Evolutionary conservation across 441 rosid genomes (phyloP).

Genomic region (Breynia disticha): DNA sequence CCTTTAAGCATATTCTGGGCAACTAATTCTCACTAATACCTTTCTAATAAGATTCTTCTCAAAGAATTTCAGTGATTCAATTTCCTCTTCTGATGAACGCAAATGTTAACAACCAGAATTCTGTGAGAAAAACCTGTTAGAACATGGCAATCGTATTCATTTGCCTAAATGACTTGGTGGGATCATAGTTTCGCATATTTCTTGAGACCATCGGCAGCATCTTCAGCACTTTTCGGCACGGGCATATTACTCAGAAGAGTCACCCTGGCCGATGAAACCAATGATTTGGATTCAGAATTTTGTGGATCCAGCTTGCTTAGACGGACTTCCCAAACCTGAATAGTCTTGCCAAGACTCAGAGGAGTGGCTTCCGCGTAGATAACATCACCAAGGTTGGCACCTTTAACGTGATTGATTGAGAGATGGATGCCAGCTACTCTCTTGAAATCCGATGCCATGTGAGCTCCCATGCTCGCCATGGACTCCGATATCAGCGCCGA

Average conservation of each 20-base stretch:
- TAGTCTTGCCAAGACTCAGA: slow-evolving; percentile 52
- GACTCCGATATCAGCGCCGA: slow-evolving; percentile 82
- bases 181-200: too few species aligned
- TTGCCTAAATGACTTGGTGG: too few species aligned
- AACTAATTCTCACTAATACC: slow-evolving; percentile 33
- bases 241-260: too few species aligned
- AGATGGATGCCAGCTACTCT: slow-evolving; percentile 84
- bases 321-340: too few species aligned
- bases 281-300: too few species aligned
- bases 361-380: slow-evolving; percentile 71
- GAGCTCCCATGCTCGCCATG: slow-evolving; percentile 85
- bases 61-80: slow-evolving; percentile 54
- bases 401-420: slow-evolving; percentile 64
- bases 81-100: slow-evolving; percentile 70
- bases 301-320: too few species aligned
- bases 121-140: too few species aligned
- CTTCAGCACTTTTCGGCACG: too few species aligned
- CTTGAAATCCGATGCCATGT: slow-evolving; percentile 67
- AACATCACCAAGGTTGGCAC: slow-evolving; percentile 63
- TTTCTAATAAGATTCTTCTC: slow-evolving; percentile 78
- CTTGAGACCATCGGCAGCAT: too few species aligned
- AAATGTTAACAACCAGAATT: too few species aligned
- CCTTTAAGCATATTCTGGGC: not conserved
- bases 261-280: too few species aligned
- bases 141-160: too few species aligned